Percentiles rank a stretch among this genome's conserved stretches.
Evolutionary conservation across 2,329 filamentous ascomycete species (phyloP).

Genomic region (Furcasterigmium sp.): DNA sequence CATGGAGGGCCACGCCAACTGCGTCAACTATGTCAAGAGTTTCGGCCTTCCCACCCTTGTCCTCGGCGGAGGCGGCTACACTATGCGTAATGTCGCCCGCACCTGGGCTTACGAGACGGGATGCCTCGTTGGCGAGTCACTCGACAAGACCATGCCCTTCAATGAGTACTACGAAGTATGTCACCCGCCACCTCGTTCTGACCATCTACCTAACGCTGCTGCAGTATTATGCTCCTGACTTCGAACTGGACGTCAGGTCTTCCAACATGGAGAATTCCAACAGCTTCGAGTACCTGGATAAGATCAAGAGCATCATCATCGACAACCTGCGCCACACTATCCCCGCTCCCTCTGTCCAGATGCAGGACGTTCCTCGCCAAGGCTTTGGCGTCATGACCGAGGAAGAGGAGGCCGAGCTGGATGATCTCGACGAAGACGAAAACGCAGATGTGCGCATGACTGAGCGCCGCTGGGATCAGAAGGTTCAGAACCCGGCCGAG

Average conservation of each 20-base stretch:
- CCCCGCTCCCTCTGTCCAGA: constrained; percentile 83
- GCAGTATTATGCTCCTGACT: constrained; percentile 87
- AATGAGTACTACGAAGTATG: constrained; percentile 87
- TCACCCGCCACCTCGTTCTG: constrained; percentile 14
- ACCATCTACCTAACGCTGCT: constrained; percentile 22
- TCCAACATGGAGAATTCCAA: constrained; percentile 92
- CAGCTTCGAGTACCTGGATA: constrained; percentile 73
- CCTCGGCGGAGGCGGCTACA: constrained; percentile 93
- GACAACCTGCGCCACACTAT: constrained; percentile 85
- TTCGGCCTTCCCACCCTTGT: constrained; percentile 84
- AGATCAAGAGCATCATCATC: constrained; percentile 74
- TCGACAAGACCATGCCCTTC: constrained; percentile 80
- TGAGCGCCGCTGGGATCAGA: constrained; percentile 76
- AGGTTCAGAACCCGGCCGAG: constrained; percentile 70
- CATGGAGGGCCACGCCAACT: constrained; percentile 92
- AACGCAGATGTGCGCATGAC: constrained; percentile 81
- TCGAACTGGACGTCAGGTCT: constrained; percentile 82
- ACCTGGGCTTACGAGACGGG: constrained; percentile 98
- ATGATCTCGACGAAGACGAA: constrained; percentile 75
- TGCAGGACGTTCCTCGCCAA: constrained; percentile 68
- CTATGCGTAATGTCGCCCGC: constrained; percentile 91
- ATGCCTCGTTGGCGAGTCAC: constrained; percentile 75
- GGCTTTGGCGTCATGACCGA: constrained; percentile 59
- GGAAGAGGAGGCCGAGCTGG: constrained; percentile 60
- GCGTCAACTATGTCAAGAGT: constrained; percentile 85